Conservation (phyloP, 768 basidiomycete species). For the Pleurotus djamor region DNA sequence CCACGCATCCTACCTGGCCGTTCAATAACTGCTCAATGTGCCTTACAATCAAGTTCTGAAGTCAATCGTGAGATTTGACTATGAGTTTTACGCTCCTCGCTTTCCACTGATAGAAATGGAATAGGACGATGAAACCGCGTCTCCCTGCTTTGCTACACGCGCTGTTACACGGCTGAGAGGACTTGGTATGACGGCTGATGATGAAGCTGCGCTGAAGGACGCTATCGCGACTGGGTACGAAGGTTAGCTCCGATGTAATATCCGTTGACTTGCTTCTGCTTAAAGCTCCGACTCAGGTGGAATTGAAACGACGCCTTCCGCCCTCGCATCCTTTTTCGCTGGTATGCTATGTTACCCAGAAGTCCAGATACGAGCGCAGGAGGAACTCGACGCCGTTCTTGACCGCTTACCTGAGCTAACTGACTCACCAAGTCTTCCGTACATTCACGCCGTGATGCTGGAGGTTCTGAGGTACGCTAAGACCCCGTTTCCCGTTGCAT, state of each 20-base stretch:
- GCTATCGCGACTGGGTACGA: neutral
- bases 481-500: neutral
- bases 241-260: neutral
- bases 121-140: neutral
- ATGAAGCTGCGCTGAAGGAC: neutral
- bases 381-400: neutral
- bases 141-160: neutral
- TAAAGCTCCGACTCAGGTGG: slow-evolving; percentile 10
- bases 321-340: neutral
- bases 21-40: neutral
- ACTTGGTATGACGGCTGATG: neutral
- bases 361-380: neutral
- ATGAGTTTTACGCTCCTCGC: neutral
- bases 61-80: neutral
- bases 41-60: neutral
- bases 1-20: neutral
- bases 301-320: neutral
- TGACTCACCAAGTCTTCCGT: slow-evolving; percentile 12
- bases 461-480: neutral
- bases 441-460: neutral
- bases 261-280: neutral
- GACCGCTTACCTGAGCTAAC: slow-evolving; percentile 13
- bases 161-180: neutral
- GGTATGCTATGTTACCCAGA: neutral
- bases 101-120: neutral